Evolutionary conservation across 2,329 filamentous ascomycete genomes (phyloP).

Genomic region (Elsinoe ampelina): DNA sequence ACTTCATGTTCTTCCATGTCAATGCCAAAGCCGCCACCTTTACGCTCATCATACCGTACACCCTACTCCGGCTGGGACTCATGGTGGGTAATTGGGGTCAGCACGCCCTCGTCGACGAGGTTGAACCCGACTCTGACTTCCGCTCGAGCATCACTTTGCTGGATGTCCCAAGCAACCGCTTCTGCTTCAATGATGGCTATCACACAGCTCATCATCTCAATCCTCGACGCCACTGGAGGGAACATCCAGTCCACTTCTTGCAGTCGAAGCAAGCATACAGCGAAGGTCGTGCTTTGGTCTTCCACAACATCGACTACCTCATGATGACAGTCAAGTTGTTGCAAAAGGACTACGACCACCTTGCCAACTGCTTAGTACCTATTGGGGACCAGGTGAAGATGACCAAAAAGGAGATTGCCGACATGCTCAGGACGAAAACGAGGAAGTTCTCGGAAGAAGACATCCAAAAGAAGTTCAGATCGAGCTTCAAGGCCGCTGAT

Average conservation of each 20-base stretch:
- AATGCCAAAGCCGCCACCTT: slow-evolving; percentile 52
- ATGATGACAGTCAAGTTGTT: slow-evolving; percentile 63
- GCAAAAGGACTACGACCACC: slow-evolving; percentile 59
- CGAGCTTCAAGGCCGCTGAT: no score
- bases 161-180: slow-evolving; percentile 69
- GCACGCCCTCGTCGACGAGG: slow-evolving; percentile 68
- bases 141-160: slow-evolving; percentile 71
- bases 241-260: slow-evolving; percentile 66
- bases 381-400: slow-evolving; percentile 62
- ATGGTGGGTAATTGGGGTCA: slow-evolving; percentile 84
- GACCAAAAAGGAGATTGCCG: slow-evolving; percentile 53
- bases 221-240: slow-evolving; percentile 69
- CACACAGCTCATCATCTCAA: slow-evolving; percentile 76
- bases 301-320: slow-evolving; percentile 72
- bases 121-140: slow-evolving; percentile 68
- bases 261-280: slow-evolving; percentile 59
- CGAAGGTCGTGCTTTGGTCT: slow-evolving; percentile 60
- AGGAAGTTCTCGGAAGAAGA: slow-evolving; percentile 56
- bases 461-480: slow-evolving; percentile 47
- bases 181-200: slow-evolving; percentile 76
- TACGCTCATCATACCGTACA: slow-evolving; percentile 57
- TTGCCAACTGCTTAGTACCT: slow-evolving; percentile 63
- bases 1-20: slow-evolving; percentile 39
- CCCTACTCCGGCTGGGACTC: slow-evolving; percentile 57
- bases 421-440: slow-evolving; percentile 57